A percentile compares a stretch with the other conserved stretches of the same genome.
Evolutionary conservation across 306 rosid species (phyloP).

Genomic region (Acacia melanoxylon): DNA sequence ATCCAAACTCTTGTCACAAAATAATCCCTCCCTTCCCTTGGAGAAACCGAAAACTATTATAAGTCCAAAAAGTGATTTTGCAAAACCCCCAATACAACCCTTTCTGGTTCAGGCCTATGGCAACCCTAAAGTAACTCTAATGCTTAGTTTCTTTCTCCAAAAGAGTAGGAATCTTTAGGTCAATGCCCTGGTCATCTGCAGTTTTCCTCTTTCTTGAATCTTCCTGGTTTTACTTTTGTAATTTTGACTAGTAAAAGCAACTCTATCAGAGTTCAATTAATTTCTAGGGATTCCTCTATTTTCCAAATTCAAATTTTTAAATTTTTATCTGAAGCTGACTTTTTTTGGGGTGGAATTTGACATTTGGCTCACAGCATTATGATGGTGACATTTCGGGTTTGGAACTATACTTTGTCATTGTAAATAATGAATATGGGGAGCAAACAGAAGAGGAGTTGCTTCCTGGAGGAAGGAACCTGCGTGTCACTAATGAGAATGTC

Average conservation of each 20-base stretch:
- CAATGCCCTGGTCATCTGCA: not conserved
- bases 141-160: not conserved
- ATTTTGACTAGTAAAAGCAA: not conserved
- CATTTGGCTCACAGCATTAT: conserved; percentile 61
- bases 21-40: not conserved
- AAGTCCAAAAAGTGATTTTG: no score
- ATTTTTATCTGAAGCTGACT: not conserved
- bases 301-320: not conserved
- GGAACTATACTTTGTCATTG: conserved; percentile 87
- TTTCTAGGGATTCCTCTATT: conserved; percentile 1
- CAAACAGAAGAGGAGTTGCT: conserved; percentile 95
- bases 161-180: not conserved
- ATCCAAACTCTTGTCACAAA: not conserved
- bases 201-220: not conserved
- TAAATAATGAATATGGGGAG: conserved; percentile 97
- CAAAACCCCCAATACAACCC: not conserved
- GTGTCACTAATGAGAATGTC: conserved; percentile 84
- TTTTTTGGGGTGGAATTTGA: not conserved
- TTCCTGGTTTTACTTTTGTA: not conserved
- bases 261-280: not conserved
- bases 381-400: conserved; percentile 75
- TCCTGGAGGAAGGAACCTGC: conserved; percentile 73
- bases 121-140: not conserved
- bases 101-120: not conserved
- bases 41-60: not conserved